These are phyloP conservation scores for Eucalyptus regnans DNA, from an alignment of 345 rosid genomes.

Conservation along the genomic window DNA sequence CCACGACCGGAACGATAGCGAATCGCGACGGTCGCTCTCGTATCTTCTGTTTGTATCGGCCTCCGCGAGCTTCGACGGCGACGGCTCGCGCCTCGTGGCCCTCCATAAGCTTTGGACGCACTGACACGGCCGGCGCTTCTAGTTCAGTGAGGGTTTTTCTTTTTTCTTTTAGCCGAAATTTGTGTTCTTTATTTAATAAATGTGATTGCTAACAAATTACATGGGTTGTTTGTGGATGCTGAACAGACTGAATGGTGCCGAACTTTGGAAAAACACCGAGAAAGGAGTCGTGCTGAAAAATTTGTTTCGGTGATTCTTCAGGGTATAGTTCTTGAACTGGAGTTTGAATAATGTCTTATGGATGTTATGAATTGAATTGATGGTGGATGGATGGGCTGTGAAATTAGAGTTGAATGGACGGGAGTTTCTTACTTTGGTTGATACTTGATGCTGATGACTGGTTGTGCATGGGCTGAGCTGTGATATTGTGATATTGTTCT, in stretches of 20 bases:
- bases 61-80: not conserved
- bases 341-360: not conserved
- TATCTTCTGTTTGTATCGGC: not conserved
- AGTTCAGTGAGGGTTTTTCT: not conserved
- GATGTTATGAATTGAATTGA: not conserved
- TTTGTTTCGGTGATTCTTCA: not conserved
- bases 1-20: not conserved
- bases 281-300: not conserved
- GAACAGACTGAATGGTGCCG: not conserved
- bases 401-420: not conserved
- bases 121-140: not conserved
- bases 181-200: not conserved
- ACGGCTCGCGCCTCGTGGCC: not conserved
- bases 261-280: not conserved
- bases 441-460: not conserved
- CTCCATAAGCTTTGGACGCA: not conserved
- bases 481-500: not conserved
- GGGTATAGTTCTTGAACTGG: not conserved
- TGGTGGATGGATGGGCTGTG: not conserved
- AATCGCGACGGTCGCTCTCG: not conserved
- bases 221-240: not conserved
- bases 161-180: not conserved
- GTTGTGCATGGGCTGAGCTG: not conserved
- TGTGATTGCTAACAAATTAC: not conserved
- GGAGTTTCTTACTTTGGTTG: not conserved